Evolutionary conservation across 257 asterid species (phyloP).

Genomic region (Solanum stenotomum): DNA sequence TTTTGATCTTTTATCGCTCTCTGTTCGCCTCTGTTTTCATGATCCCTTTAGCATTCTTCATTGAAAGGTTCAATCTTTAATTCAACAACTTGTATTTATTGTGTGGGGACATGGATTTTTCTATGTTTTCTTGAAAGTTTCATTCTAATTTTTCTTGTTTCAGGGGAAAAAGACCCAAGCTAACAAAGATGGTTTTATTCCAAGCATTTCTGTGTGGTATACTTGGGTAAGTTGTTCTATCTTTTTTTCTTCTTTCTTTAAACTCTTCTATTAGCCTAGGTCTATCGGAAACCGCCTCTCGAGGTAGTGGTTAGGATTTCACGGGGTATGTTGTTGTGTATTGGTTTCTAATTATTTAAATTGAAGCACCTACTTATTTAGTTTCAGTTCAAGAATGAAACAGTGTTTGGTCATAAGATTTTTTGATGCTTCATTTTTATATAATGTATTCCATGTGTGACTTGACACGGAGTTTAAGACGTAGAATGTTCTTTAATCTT

Average conservation of each 20-base stretch:
- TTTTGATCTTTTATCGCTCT: conserved; percentile 45
- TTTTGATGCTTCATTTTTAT: neutral
- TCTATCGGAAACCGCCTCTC: neutral
- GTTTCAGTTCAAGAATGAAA: neutral
- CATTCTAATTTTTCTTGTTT: neutral
- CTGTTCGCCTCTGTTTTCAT: conserved; percentile 50
- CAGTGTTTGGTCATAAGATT: neutral
- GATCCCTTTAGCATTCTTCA: conserved; percentile 35
- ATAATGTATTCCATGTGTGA: neutral
- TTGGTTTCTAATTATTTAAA: neutral
- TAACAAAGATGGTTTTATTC: conserved; percentile 30
- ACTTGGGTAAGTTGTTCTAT: conserved; percentile 30
- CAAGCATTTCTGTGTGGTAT: conserved; percentile 50
- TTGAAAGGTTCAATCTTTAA: conserved; percentile 31
- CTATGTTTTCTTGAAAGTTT: neutral
- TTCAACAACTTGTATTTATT: neutral
- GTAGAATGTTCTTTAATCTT: neutral
- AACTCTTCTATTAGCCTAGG: neutral
- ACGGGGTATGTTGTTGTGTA: neutral
- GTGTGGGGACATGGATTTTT: neutral
- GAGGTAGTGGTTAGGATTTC: neutral
- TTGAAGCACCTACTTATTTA: neutral
- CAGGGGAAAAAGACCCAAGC: conserved; percentile 56
- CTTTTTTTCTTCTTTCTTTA: neutral
- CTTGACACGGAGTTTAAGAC: neutral